Evolutionary conservation across 225 moss, liverwort and hornwort genomes (phyloP).

Genomic region (Marchantia paleacea): DNA sequence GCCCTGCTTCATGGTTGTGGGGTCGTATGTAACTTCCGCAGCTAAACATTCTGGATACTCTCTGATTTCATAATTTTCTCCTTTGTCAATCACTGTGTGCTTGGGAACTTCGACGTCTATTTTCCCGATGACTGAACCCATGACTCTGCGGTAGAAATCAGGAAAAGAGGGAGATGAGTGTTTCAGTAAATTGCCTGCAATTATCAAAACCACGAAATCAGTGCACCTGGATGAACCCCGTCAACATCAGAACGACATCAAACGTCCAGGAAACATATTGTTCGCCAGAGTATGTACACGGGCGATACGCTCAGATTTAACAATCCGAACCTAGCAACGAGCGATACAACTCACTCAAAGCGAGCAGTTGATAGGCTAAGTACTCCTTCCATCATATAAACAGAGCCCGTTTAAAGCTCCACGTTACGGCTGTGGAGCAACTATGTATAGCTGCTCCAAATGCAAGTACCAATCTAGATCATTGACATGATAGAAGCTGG

Average conservation of each 20-base stretch:
- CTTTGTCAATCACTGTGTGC: slow-evolving; percentile 56
- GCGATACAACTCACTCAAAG: too few species aligned
- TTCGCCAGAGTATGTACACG: too few species aligned
- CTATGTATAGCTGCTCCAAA: neutral
- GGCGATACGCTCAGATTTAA: too few species aligned
- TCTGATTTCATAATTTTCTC: slow-evolving; percentile 67
- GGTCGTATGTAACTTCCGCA: slow-evolving; percentile 80
- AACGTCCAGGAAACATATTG: neutral
- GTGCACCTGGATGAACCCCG: neutral
- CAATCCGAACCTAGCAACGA: too few species aligned
- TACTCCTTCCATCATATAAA: too few species aligned
- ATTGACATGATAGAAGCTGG: neutral
- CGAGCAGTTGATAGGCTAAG: too few species aligned
- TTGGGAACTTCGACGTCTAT: slow-evolving; percentile 86
- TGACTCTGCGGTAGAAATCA: slow-evolving; percentile 26
- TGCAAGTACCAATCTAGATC: neutral
- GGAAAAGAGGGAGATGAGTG: neutral
- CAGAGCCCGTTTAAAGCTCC: too few species aligned
- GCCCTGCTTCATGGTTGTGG: slow-evolving; percentile 55
- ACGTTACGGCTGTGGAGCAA: too few species aligned
- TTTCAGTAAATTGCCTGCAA: neutral
- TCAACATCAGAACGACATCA: neutral
- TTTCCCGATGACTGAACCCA: slow-evolving; percentile 85
- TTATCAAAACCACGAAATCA: neutral
- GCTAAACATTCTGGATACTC: slow-evolving; percentile 79